Evolutionary conservation across 805 yeast genomes (phyloP), one percentile per base, ranked within the genome.

Genomic region (Yarrowia sp.): DNA sequence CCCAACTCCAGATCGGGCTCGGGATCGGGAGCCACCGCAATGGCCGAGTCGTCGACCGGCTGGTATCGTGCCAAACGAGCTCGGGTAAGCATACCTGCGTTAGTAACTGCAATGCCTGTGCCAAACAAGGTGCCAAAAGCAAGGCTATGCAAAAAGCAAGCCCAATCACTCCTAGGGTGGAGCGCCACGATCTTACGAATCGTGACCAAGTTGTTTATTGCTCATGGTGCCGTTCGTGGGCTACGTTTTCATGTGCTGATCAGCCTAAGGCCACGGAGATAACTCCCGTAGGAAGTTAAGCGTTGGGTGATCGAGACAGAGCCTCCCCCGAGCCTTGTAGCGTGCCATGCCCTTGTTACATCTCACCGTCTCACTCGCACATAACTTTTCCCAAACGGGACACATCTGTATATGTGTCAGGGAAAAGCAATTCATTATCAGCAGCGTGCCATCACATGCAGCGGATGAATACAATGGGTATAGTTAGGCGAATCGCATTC

Each of bases 71-170:
- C 51, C 53, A 56, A 65, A 14, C 70, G 66, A 47, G 62, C 65
- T 10, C 70, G 68, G 14, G 66, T 69, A 29, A 68, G 67, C 68
- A 68, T 64, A 13, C 69, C 69, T 67, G 47, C 13, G 41, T 46
- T 18, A 18, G 25, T 63, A n/a, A 32, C 29, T 22, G 46, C 29
- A 22, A 22, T 38, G 46, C 16, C 14, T 22, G 27, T 22, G 25
- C 44, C 22, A 21, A 39, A 42, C 6, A 24, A n/a, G 18, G 16
- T 21, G 49, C 8, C 27, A 39, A 39, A 39, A 39, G 29, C 29
- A 39, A 22, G 10, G 10, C 41, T 9, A 5, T n/a, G n/a, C n/a
- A n/a, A n/a, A n/a, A n/a, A n/a, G n/a, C n/a, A n/a, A n/a, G n/a
- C n/a, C n/a, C n/a, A n/a, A n/a, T n/a, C n/a, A n/a, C n/a, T n/a